Evolutionary conservation across 1,139 yeast species (phyloP), one percentile per base, ranked within the genome.

Genomic region (Komagataea norvegica): DNA sequence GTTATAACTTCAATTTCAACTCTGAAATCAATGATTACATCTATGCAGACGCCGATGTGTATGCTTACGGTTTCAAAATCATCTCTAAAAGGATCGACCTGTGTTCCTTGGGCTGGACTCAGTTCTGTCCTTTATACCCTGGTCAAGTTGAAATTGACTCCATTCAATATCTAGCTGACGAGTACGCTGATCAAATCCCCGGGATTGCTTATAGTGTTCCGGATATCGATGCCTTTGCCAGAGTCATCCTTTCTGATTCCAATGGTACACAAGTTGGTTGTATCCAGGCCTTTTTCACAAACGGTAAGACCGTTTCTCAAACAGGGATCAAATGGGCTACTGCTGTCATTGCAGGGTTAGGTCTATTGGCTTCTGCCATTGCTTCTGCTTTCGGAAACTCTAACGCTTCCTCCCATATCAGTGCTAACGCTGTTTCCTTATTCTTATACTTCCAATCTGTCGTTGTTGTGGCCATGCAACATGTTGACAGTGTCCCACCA

Each of bases 261-360:
- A 61, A 72, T 18, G 70, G 71, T 15, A 65, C 66, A 8, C 54
- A 57, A 30, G 57, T 82, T 38, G 83, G 85, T 25, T 83, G 93
- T 61, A 67, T 83, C 40, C 89, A 82, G 56, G 76, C 84, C 3
- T 65, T 68, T 42, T 81, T 83, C 56, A 57, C 79, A 17, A 83
- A 83, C 54, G 88, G 89, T 34, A 81, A 77, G 52, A 79, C 89
- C 4, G 85, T 83, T 25, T 65, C 82, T 23, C 91, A 83, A 56
- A 64, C 75, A 4, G 89, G 88, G 45, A 87, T 79, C 33, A 79
- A 81, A 60, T 83, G 93, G 93, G 88, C 84, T 13, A 80, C 91
- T 22, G 93, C 93, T 0, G 78, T 79, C 14, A 65, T 82, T 49
- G 89, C 91, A 1, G 93, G 91, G 42, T 58, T 80, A 29, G 91